A percentile compares a stretch with the other conserved stretches of the same genome.
Conservation (phyloP, 2,329 filamentous ascomycete genomes). For the Fusarium vanettenii region DNA sequence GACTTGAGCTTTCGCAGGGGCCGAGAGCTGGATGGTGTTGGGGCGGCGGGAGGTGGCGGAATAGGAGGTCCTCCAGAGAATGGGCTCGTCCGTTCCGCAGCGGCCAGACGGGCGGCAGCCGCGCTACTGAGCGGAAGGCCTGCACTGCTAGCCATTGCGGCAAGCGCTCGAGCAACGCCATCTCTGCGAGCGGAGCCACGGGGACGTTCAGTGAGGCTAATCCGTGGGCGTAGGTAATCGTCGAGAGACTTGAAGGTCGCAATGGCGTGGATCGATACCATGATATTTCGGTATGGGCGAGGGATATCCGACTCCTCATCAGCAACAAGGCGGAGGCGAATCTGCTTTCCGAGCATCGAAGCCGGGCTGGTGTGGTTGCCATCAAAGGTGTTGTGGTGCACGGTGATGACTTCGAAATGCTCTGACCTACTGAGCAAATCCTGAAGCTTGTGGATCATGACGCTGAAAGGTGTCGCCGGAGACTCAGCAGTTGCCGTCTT, state of each 20-base stretch:
- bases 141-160: constrained; percentile 80
- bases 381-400: constrained; percentile 92
- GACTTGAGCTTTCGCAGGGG: constrained; percentile 59
- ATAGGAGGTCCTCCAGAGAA: constrained; percentile 53
- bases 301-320: constrained; percentile 94
- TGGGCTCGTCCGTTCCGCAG: constrained; percentile 54
- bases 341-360: constrained; percentile 96
- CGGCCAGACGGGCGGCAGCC: constrained; percentile 56
- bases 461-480: constrained; percentile 85
- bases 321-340: constrained; percentile 87
- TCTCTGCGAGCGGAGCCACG: constrained; percentile 69
- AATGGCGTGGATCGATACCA: constrained; percentile 98
- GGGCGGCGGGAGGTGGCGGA: constrained; percentile 50
- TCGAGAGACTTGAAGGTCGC: constrained; percentile 97
- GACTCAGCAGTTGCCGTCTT: constrained; percentile 75
- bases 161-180: constrained; percentile 75
- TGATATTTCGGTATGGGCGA: constrained; percentile 87
- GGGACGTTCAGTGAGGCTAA: constrained; percentile 79
- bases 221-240: constrained; percentile 92
- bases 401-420: constrained; percentile 97
- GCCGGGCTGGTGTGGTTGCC: constrained; percentile 90
- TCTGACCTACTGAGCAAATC: constrained; percentile 96
- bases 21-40: constrained; percentile 59
- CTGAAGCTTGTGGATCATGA: constrained; percentile 93
- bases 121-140: constrained; percentile 65